Percentiles rank a stretch among this genome's conserved stretches.
These are phyloP conservation scores for Vigna angularis DNA, from an alignment of 306 rosid species.

Conservation along the genomic window DNA sequence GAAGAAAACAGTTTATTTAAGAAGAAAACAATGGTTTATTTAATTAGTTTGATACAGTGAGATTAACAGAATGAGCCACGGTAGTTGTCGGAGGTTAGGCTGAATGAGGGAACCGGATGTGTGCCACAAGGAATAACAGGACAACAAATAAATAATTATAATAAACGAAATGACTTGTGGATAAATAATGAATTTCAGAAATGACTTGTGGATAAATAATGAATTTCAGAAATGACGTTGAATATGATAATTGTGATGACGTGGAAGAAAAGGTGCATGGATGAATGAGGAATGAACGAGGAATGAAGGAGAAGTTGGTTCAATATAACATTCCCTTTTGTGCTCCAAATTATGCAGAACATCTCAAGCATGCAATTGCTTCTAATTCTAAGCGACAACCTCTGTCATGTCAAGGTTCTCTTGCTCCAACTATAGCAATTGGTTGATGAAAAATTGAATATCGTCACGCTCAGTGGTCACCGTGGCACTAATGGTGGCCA, in stretches of 20 bases:
- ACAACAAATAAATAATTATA: too few relatives aligned
- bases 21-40: too few relatives aligned
- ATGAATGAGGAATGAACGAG: background rate
- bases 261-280: background rate
- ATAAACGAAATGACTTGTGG: background rate
- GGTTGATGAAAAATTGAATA: constrained; percentile 9
- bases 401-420: constrained; percentile 52
- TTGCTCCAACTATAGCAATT: background rate
- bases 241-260: background rate
- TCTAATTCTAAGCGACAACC: constrained; percentile 54
- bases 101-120: background rate
- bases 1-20: too few relatives aligned
- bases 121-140: too few relatives aligned
- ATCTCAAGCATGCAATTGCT: constrained; percentile 55
- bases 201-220: background rate
- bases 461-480: background rate
- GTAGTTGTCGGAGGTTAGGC: background rate
- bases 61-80: too few relatives aligned
- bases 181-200: background rate
- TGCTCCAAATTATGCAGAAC: constrained; percentile 61
- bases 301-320: background rate
- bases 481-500: background rate
- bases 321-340: constrained; percentile 28
- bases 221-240: background rate
- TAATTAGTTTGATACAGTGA: too few relatives aligned